Base-by-base conservation (phyloP, 306 rosid genomes). In the Rosa lucieae region DNA sequence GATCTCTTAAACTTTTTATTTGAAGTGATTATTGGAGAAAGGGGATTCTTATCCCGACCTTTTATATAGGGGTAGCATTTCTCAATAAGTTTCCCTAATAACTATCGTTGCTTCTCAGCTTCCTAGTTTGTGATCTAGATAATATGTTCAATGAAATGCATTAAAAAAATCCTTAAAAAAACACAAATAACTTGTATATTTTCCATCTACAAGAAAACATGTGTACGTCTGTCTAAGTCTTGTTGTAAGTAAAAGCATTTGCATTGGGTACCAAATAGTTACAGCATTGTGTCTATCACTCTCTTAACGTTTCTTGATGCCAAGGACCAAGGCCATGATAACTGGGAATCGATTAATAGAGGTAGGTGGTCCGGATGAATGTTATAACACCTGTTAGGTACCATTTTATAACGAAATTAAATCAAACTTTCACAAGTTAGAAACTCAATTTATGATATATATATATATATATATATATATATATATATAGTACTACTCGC, bases 311-410 rank as follows among this genome's bases (percentile, higher is more conserved):
- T 14, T 8, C 32, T 75, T 44, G 35, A 59, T 59, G 43, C 18
- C 29, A 5, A 61, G 39, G 39, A 61, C 10, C 67, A 61, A 21
- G 62, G 26, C 21, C 49, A 5, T 35, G 55, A 42, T 47, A 43
- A 58, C 69, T 12, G 39, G 66, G 69, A 26, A 63, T 32, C 37
- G 32, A n/a, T 74, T 74, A 40, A 56, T 42, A 40, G 26, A 21
- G 23, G 69, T 53, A 40, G 77, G 68, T 58, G 78, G 78, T 42
- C 68, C 53, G 3, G 42, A 4, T 44, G 69, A 35, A 44, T 58
- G 70, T 44, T 44, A 61, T 6, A 59, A 75, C 26, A 43, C 66
- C 1, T 51, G 48, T 32, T 61, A 10, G 83, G 80, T 32, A 62
- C 43, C 23, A 7, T n/a, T 37, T 1, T 39, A 74, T 69, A 69